A percentile compares a stretch with the other conserved stretches of the same genome.
Conservation (phyloP, 495 filamentous ascomycete genomes). For the Lentithecium fluviatile region DNA sequence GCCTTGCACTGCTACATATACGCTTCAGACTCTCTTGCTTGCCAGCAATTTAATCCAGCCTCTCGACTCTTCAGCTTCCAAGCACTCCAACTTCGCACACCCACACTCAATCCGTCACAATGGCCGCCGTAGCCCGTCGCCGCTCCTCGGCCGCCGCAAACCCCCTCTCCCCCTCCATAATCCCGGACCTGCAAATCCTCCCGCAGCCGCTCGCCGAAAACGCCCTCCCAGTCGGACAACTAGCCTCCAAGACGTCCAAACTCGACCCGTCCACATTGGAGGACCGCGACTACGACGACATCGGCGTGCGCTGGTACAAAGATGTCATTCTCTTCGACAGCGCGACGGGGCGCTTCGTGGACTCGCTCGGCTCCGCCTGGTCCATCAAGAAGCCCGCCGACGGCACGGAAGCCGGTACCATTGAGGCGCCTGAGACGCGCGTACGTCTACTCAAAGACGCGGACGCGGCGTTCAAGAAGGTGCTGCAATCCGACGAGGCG, state of each 20-base stretch:
- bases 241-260: conserved; percentile 17
- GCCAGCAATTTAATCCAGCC: no score
- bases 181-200: conserved; percentile 20
- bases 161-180: conserved; percentile 14
- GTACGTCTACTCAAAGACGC: conserved; percentile 23
- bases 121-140: conserved; percentile 3
- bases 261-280: conserved; percentile 13
- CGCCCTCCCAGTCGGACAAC: conserved; percentile 20
- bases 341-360: conserved; percentile 1
- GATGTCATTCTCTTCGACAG: conserved; percentile 22
- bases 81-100: background rate
- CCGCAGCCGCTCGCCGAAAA: conserved; percentile 9
- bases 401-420: conserved; percentile 16
- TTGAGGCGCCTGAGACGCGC: conserved; percentile 17
- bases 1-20: background rate
- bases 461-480: conserved; percentile 13
- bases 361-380: conserved; percentile 4
- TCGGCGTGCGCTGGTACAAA: conserved; percentile 29
- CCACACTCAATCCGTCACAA: conserved; percentile 2
- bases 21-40: no score
- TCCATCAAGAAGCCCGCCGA: conserved; percentile 13
- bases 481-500: background rate
- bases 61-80: no score
- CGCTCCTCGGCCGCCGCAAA: background rate
- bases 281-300: conserved; percentile 30